Evolutionary conservation across 2,329 filamentous ascomycete genomes (phyloP).

Genomic region (Trichophyton schoenleinii): DNA sequence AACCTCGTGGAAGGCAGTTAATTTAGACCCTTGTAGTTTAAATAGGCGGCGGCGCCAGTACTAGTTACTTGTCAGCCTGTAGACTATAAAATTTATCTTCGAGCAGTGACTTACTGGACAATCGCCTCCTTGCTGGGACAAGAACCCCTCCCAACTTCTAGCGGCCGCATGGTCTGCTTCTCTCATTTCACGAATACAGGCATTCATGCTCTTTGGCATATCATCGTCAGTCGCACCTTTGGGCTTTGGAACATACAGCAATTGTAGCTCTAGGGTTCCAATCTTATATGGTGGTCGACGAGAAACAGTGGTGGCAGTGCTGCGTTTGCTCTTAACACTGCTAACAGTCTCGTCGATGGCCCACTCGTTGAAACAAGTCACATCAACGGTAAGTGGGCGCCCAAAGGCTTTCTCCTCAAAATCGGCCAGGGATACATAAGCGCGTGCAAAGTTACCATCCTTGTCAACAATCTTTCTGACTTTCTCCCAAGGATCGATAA

Average conservation of each 20-base stretch:
- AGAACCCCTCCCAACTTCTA: constrained; percentile 70
- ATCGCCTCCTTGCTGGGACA: constrained; percentile 95
- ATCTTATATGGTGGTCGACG: constrained; percentile 86
- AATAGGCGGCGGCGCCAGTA: constrained; percentile 98
- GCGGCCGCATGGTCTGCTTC: constrained; percentile 71
- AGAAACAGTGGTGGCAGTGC: constrained; percentile 52
- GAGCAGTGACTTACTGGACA: constrained; percentile 62
- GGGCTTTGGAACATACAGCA: constrained; percentile 87
- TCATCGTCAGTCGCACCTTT: constrained; percentile 79
- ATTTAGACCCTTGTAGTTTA: constrained; percentile 76
- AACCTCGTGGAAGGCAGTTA: constrained; percentile 92
- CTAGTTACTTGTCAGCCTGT: constrained; percentile 36
- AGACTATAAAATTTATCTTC: constrained; percentile 6
- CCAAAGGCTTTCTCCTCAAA: constrained; percentile 83
- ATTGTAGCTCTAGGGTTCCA: constrained; percentile 84
- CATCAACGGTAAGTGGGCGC: constrained; percentile 72
- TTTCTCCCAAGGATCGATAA: constrained; percentile 57
- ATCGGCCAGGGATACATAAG: constrained; percentile 87
- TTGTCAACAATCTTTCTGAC: constrained; percentile 74
- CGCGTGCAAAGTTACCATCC: constrained; percentile 86
- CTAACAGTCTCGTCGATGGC: constrained; percentile 73
- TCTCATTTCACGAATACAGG: constrained; percentile 83
- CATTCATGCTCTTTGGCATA: constrained; percentile 99
- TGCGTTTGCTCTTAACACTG: constrained; percentile 90
- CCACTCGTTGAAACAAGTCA: constrained; percentile 98